Evolutionary conservation across 805 yeast species (phyloP), one percentile per base, ranked within the genome.

Genomic region (Metschnikowia lunata): DNA sequence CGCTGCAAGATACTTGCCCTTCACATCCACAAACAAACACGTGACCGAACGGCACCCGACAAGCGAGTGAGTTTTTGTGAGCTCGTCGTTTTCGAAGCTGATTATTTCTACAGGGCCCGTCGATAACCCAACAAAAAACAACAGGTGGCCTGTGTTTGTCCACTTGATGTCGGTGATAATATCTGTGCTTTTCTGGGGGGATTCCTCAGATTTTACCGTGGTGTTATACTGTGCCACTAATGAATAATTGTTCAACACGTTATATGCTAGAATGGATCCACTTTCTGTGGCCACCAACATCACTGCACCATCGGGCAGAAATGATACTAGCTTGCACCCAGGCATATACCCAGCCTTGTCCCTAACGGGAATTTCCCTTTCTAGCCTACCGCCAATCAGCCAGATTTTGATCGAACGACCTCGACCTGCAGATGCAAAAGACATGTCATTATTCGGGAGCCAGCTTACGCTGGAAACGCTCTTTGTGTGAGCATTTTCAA

Each of bases 31-130:
- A 13, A 63, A 62, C 11, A 79, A 45, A 28, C 74, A 55, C 3
- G 76, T 71, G 3, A 77, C 71, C 1, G 80, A 63, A 1, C 82
- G 73, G 52, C 82, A 86, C 15, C 71, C 68, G 30, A 49, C 47
- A n/a, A 71, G 51, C 34, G 59, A 49, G 28, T 58, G 49, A 7
- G 15, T 14, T 15, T 32, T 26, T 13, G 34, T 26, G 6, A 40
- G 23, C 7, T 9, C 35, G 30, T 30, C 18, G n/a, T 49, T 39
- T 35, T 37, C 37, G 36, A 31, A 31, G 34, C 55, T 52, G 50
- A 54, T 60, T 14, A 70, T 39, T 9, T 55, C 51, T 46, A 71
- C 60, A 18, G 62, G 50, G 1, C 88, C 88, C 48, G 67, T 66
- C 9, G 69, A 71, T 8, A 75, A 57, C 1, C 82, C 84, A 41